Evolutionary conservation across 2,329 filamentous ascomycete species (phyloP).

Genomic region (Aspergillus quadrilineatus): DNA sequence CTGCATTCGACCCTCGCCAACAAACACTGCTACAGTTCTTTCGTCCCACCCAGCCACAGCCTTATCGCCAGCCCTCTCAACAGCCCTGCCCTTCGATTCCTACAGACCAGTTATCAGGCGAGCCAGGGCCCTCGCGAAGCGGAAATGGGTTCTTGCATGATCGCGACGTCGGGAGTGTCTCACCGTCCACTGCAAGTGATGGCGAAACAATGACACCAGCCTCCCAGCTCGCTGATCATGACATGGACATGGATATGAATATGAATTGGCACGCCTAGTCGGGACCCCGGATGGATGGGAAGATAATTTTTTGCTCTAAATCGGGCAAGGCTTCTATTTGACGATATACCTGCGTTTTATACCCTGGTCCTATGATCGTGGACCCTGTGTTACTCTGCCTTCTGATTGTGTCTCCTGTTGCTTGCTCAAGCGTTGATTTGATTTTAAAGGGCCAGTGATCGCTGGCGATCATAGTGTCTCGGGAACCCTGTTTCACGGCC

Average conservation of each 20-base stretch:
- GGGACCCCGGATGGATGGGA: conserved; percentile 35
- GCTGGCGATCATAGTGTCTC: conserved; percentile 4
- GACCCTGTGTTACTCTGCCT: background rate
- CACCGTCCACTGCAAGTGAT: conserved; percentile 18
- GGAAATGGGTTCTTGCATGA: conserved; percentile 17
- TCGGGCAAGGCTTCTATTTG: background rate
- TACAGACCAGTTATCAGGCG: conserved; percentile 19
- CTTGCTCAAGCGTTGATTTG: background rate
- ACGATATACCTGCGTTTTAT: background rate
- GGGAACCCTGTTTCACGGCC: no score
- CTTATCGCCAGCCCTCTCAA: conserved; percentile 14
- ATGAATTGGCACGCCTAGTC: conserved; percentile 32
- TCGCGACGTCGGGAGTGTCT: conserved; percentile 19
- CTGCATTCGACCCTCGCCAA: conserved; percentile 39
- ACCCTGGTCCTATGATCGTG: background rate
- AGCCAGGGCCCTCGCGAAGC: conserved; percentile 13
- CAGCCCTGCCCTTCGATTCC: conserved; percentile 18
- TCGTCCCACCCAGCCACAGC: conserved; percentile 23
- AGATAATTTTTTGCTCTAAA: background rate
- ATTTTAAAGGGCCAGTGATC: background rate
- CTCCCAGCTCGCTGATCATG: conserved; percentile 21
- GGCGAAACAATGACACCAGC: conserved; percentile 26
- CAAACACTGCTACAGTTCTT: conserved; percentile 44
- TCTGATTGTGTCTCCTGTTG: background rate
- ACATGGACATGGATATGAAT: conserved; percentile 34